These are phyloP conservation scores for Taxawa tesnikishii DNA, from an alignment of 2,329 filamentous ascomycete genomes.

Conservation along the genomic window DNA sequence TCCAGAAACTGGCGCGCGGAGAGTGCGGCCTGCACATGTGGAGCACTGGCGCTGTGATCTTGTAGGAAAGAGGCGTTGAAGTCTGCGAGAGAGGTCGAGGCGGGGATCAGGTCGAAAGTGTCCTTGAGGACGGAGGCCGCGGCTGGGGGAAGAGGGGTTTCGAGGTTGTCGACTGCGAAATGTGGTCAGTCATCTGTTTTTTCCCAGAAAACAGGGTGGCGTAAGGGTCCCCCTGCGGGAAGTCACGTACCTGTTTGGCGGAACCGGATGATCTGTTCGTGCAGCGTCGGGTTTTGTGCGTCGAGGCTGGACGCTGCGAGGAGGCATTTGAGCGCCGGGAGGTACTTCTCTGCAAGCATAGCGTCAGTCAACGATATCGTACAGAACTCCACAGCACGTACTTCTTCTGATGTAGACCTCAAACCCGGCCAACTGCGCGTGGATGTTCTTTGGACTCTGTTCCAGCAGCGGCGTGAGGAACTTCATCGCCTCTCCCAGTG, in stretches of 20 bases:
- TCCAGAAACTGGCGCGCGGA: constrained; percentile 48
- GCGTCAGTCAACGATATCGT: constrained; percentile 1
- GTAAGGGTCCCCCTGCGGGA: no score
- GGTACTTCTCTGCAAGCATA: constrained; percentile 8
- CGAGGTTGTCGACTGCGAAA: not conserved
- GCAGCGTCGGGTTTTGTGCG: constrained; percentile 55
- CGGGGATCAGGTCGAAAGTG: not conserved
- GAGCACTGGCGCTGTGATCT: constrained; percentile 48
- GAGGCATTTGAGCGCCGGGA: constrained; percentile 72
- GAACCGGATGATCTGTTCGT: constrained; percentile 63
- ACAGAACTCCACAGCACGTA: constrained; percentile 34
- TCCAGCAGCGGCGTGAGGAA: constrained; percentile 74
- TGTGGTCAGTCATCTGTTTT: no score
- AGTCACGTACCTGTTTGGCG: constrained; percentile 45
- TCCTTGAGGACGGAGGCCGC: not conserved
- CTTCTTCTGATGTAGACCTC: constrained; percentile 78
- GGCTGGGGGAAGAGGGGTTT: not conserved
- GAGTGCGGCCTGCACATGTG: constrained; percentile 52
- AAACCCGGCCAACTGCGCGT: constrained; percentile 75
- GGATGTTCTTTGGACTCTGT: constrained; percentile 66
- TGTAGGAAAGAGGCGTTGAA: constrained; percentile 56
- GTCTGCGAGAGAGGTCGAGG: constrained; percentile 23
- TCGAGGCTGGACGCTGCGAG: constrained; percentile 61
- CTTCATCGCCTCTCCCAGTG: constrained; percentile 76
- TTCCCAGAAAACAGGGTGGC: no score